These are phyloP conservation scores for Podaxis sp. DNA, from an alignment of 768 basidiomycete species.

Conservation along the genomic window DNA sequence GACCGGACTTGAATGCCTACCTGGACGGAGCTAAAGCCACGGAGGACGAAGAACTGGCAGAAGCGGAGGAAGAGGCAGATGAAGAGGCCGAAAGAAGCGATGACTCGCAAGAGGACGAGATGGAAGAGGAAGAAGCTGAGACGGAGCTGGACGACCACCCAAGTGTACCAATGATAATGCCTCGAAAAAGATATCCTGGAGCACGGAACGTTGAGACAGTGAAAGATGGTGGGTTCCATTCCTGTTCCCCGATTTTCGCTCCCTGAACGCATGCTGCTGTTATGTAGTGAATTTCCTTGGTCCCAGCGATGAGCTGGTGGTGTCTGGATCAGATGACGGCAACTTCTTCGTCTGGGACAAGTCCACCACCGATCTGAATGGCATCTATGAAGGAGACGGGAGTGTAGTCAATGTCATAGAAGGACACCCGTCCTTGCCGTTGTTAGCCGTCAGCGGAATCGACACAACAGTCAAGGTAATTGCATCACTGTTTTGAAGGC, in stretches of 20 bases:
- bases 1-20: constrained; percentile 17
- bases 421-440: constrained; percentile 74
- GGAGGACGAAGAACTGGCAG: constrained; percentile 24
- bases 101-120: constrained; percentile 30
- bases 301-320: constrained; percentile 70
- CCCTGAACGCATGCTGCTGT: background rate
- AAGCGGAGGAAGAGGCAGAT: constrained; percentile 17
- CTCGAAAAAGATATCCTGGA: constrained; percentile 63
- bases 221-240: constrained; percentile 69
- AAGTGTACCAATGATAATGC: constrained; percentile 55
- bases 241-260: background rate
- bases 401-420: constrained; percentile 86
- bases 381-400: constrained; percentile 82
- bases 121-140: constrained; percentile 28
- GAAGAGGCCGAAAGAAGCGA: constrained; percentile 25
- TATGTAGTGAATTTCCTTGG: constrained; percentile 82
- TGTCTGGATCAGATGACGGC: constrained; percentile 86
- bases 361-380: constrained; percentile 55
- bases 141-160: constrained; percentile 20
- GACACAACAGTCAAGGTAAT: constrained; percentile 80
- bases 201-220: constrained; percentile 80
- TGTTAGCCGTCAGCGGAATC: constrained; percentile 86
- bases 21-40: constrained; percentile 29
- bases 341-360: constrained; percentile 90
- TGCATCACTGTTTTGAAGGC: background rate